Evolutionary conservation across 148 eudicot genomes (phyloP).

Genomic region (Limonium bicolor): DNA sequence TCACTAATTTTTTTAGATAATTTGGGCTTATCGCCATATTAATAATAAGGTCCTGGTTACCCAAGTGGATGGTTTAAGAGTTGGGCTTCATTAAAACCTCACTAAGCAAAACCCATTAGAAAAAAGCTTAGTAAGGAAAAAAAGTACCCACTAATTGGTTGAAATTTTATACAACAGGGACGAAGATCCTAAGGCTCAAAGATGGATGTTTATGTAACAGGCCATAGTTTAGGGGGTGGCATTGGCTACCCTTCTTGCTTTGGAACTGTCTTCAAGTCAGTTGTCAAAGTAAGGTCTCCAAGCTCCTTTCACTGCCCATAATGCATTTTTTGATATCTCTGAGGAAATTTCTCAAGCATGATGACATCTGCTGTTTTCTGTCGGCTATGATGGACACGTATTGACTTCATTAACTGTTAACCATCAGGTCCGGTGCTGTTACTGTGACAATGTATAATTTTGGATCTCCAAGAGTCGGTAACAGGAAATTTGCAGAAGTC

Average conservation of each 20-base stretch:
- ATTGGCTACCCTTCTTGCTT: conserved; percentile 88
- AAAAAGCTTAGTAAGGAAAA: too few species aligned
- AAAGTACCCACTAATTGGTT: too few species aligned
- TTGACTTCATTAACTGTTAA: not conserved
- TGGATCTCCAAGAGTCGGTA: conserved; percentile 98
- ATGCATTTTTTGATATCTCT: too few species aligned
- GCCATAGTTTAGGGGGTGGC: conserved; percentile 99
- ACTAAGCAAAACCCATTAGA: too few species aligned
- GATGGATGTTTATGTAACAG: conserved; percentile 87
- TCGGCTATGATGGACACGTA: not conserved
- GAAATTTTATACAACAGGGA: conserved; percentile 23
- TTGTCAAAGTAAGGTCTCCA: conserved; percentile 59
- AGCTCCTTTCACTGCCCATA: too few species aligned
- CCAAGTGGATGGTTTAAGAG: too few species aligned
- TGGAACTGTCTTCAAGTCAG: conserved; percentile 89
- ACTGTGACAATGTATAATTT: conserved; percentile 91
- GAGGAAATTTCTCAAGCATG: too few species aligned
- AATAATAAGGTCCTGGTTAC: too few species aligned
- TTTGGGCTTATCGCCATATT: too few species aligned
- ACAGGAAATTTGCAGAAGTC: conserved; percentile 69
- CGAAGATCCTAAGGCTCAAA: conserved; percentile 31
- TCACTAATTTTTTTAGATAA: too few species aligned
- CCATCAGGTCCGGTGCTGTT: conserved; percentile 50
- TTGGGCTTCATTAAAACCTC: too few species aligned
- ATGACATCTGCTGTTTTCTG: not conserved